A percentile compares a stretch with the other conserved stretches of the same genome.
Evolutionary conservation across 495 filamentous ascomycete species (phyloP).

Genomic region (Xylaria grammica): DNA sequence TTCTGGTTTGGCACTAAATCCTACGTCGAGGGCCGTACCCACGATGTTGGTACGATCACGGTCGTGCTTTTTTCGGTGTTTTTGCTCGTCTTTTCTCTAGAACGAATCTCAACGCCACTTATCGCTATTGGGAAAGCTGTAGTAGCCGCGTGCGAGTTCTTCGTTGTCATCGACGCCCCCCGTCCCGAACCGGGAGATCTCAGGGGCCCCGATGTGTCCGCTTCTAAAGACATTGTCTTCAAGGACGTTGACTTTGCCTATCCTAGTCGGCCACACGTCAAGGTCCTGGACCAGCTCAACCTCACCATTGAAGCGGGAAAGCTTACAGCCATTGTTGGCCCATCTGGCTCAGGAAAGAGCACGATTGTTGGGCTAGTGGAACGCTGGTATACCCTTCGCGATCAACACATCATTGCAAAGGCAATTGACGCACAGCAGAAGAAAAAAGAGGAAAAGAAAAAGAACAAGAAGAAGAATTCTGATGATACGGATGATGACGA

Average conservation of each 20-base stretch:
- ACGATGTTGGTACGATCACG: conserved; percentile 51
- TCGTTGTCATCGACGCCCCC: conserved; percentile 61
- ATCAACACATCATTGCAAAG: conserved; percentile 55
- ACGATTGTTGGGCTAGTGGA: conserved; percentile 91
- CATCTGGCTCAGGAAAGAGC: conserved; percentile 86
- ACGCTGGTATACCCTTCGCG: conserved; percentile 82
- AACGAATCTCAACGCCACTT: conserved; percentile 57
- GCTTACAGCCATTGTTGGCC: conserved; percentile 86
- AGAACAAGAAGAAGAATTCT: conserved; percentile 41
- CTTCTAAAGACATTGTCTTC: conserved; percentile 63
- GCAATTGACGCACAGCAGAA: conserved; percentile 50
- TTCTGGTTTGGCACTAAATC: conserved; percentile 61
- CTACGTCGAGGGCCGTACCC: conserved; percentile 44
- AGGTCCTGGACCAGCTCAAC: conserved; percentile 61
- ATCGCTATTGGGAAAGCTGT: conserved; percentile 58
- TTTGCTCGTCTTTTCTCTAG: conserved; percentile 53
- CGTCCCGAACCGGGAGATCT: conserved; percentile 49
- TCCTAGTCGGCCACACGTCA: conserved; percentile 68
- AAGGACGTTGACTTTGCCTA: conserved; percentile 69
- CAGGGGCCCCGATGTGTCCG: conserved; percentile 50
- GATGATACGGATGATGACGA: conserved; percentile 41
- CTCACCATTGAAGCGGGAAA: conserved; percentile 73
- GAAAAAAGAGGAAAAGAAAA: conserved; percentile 47
- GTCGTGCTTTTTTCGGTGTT: conserved; percentile 63
- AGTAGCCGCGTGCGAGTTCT: conserved; percentile 61